These are phyloP conservation scores for Leishmania mexicana DNA, from an alignment of 208 protist species.

Conservation along the genomic window DNA sequence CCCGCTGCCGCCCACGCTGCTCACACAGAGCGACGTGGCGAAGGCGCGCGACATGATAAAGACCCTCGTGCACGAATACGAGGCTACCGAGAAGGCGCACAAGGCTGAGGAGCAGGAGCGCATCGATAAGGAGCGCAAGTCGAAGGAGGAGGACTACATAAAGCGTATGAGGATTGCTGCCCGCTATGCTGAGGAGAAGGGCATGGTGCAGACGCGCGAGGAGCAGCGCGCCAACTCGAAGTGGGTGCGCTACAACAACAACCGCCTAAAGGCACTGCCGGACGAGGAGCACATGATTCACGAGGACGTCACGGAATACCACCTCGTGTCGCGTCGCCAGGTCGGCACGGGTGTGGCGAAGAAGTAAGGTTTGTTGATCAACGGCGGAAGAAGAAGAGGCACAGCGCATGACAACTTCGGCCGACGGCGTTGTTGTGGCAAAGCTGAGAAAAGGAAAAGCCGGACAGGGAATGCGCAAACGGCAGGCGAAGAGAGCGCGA, in stretches of 20 bases:
- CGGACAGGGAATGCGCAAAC: not conserved
- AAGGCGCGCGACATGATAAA: conserved; percentile 58
- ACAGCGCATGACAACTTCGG: not conserved
- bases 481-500: not conserved
- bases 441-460: not conserved
- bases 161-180: conserved; percentile 78
- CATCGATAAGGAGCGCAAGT: conserved; percentile 43
- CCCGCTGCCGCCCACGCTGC: conserved; percentile 76
- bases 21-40: conserved; percentile 58
- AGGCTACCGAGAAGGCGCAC: conserved; percentile 46
- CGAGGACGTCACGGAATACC: conserved; percentile 80
- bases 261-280: conserved; percentile 68
- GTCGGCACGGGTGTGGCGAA: conserved; percentile 6
- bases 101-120: conserved; percentile 44
- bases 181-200: conserved; percentile 50
- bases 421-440: not conserved
- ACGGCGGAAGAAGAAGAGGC: not conserved
- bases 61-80: conserved; percentile 71
- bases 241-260: conserved; percentile 73
- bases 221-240: conserved; percentile 66
- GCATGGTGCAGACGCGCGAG: conserved; percentile 48
- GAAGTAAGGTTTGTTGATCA: not conserved
- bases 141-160: conserved; percentile 74
- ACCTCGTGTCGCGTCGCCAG: conserved; percentile 51
- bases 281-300: conserved; percentile 66